Evolutionary conservation across 495 filamentous ascomycete species (phyloP).

Genomic region (Penicillium ucsense): DNA sequence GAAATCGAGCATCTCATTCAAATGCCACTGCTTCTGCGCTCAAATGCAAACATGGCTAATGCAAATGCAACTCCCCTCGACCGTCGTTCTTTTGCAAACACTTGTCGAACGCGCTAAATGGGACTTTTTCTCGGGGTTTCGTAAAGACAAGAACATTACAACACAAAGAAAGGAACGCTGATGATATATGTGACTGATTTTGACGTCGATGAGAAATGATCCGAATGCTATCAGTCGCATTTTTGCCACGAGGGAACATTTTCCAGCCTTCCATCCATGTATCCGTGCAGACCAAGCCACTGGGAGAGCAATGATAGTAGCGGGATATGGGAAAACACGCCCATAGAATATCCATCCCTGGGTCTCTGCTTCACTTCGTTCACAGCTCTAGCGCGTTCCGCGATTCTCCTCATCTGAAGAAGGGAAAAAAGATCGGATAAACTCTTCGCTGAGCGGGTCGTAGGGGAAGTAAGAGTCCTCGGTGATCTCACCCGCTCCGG

Average conservation of each 20-base stretch:
- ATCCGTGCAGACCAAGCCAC: too few relatives aligned
- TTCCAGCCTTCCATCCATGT: too few relatives aligned
- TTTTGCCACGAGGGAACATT: too few relatives aligned
- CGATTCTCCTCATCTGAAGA: slow-evolving; percentile 7
- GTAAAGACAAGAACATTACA: too few relatives aligned
- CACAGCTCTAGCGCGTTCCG: neutral
- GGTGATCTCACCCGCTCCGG: slow-evolving; percentile 3
- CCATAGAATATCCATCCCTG: neutral
- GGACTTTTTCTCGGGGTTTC: neutral
- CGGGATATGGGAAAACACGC: neutral
- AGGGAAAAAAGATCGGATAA: slow-evolving; percentile 37
- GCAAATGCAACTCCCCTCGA: neutral
- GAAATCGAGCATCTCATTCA: neutral
- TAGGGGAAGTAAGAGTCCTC: slow-evolving; percentile 31
- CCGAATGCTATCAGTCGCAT: too few relatives aligned
- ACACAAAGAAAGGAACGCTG: neutral
- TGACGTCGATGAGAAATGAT: too few relatives aligned
- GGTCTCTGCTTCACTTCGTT: neutral
- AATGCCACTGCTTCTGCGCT: neutral
- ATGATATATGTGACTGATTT: neutral
- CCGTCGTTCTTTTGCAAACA: neutral
- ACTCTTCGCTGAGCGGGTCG: slow-evolving; percentile 35
- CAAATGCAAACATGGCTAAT: neutral
- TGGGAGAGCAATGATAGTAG: too few relatives aligned
- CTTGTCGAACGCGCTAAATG: neutral